Evolutionary conservation across 2,329 filamentous ascomycete genomes (phyloP).

Genomic region (Phyllosticta citrichinensis): DNA sequence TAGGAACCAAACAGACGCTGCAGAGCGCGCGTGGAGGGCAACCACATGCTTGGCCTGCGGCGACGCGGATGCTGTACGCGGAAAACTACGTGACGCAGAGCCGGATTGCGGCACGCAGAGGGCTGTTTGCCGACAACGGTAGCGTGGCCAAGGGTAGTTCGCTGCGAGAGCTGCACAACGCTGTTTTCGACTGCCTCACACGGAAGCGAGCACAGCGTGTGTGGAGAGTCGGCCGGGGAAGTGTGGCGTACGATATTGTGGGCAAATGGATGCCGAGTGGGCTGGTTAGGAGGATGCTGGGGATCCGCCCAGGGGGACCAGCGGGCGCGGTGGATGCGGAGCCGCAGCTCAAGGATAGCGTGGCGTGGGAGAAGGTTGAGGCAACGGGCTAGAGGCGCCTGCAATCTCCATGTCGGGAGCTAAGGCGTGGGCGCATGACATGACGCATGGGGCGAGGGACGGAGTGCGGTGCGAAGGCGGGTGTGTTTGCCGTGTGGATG

Average conservation of each 20-base stretch:
- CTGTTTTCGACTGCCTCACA: conserved; percentile 82
- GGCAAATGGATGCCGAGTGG: conserved; percentile 68
- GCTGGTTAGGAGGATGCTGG: conserved; percentile 90
- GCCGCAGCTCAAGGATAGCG: conserved; percentile 33
- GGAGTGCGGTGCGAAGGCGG: neutral
- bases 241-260: conserved; percentile 73
- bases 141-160: conserved; percentile 52
- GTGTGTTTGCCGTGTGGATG: too few relatives aligned
- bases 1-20: conserved; percentile 35
- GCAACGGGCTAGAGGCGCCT: conserved; percentile 7
- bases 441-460: neutral
- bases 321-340: conserved; percentile 19
- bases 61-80: conserved; percentile 25
- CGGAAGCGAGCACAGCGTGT: conserved; percentile 49
- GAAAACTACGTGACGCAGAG: conserved; percentile 29
- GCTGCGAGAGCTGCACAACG: conserved; percentile 69
- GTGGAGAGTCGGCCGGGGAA: conserved; percentile 75
- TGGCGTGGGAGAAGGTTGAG: conserved; percentile 38
- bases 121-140: conserved; percentile 38
- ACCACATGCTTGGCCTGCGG: conserved; percentile 28
- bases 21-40: conserved; percentile 24
- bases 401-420: conserved; percentile 7
- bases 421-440: neutral
- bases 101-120: conserved; percentile 38
- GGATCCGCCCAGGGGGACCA: conserved; percentile 45